Base-by-base conservation (phyloP, 2,329 filamentous ascomycete genomes). In the Sporothrix sp. region DNA sequence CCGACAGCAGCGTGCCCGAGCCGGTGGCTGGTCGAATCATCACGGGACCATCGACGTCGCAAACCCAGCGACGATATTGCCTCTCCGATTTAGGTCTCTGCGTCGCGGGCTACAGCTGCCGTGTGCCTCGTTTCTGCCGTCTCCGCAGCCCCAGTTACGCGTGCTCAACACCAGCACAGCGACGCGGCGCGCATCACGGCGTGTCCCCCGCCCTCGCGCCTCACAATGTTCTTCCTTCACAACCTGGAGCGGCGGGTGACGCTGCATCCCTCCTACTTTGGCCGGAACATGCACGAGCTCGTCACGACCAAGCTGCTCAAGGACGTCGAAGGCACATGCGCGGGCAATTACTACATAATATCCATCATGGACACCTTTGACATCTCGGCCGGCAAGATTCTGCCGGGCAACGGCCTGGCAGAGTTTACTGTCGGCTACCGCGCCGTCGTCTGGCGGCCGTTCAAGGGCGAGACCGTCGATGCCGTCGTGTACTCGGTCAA, bases 391-490 rank as follows among this genome's bases (percentile, higher is more conserved):
- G 90, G 90, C 11, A 84, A 88, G 59, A 91, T 98, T 55, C 78
- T 96, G 51, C 91, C 93, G 3, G 87, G 91, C 8, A 95, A 85
- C 55, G 93, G 90, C 9, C 77, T 94, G 58, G 91, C 93, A 18
- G 88, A 96, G 68, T 98, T 96, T 65, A 95, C 87, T 0, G 89
- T 98, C 43, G 82, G 86, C 61, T 98, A 96, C 66, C 87, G 90
- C 54, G 93, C 93, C 48, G 91, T 98, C 54, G 88, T 98, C 52
- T 98, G 91, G 91, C 81, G 91, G 62, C 93, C 93, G 10, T 98
- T 97, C 75, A 91, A 93, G 69, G 91, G 93, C 63, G 93, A 98
- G 76, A 95, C 93, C 67, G 93, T 97, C 62, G 93, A 98, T 74
- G 91, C 89, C 37, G 83, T 95, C 59, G 91, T 97, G 53, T 86